phyloP scores from a whole-genome alignment of 345 rosid genomes.

The Citrus reticulata region DNA sequence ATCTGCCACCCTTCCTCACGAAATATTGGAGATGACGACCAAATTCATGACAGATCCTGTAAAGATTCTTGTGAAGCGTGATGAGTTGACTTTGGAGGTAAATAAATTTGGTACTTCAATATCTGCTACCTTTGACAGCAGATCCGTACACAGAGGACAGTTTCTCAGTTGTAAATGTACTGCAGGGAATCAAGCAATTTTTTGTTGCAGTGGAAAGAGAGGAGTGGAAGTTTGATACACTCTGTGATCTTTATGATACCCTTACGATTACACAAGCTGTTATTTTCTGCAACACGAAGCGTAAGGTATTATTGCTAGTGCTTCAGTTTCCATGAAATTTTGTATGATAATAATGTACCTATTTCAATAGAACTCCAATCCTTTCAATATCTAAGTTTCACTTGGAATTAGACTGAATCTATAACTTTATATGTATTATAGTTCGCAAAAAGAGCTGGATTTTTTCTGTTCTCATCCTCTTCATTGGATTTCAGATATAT shows the following conservation, averaged over 20 bases:
- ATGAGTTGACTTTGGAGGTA: constrained; percentile 97
- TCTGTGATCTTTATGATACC: constrained; percentile 94
- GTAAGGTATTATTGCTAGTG: constrained; percentile 54
- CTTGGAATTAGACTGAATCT: not conserved
- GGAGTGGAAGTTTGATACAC: constrained; percentile 98
- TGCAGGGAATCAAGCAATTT: constrained; percentile 94
- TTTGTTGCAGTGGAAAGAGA: constrained; percentile 94
- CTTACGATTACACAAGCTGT: constrained; percentile 94
- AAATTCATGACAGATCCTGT: constrained; percentile 98
- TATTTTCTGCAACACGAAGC: constrained; percentile 95
- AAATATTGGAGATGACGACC: constrained; percentile 88
- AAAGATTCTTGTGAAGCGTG: constrained; percentile 95
- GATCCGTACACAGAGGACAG: not conserved
- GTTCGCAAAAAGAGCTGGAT: not conserved
- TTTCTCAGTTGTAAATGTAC: constrained; percentile 6
- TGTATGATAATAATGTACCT: not conserved
- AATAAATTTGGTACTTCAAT: not conserved
- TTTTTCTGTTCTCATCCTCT: not conserved
- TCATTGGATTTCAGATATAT: not conserved
- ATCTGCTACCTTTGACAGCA: not conserved
- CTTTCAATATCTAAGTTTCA: not conserved
- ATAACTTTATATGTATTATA: not conserved
- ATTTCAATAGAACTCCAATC: not conserved
- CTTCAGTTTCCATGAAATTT: not conserved
- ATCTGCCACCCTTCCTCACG: constrained; percentile 96